Conservation (phyloP, 1,139 yeast genomes). For the Scheffersomyces titani region DNA sequence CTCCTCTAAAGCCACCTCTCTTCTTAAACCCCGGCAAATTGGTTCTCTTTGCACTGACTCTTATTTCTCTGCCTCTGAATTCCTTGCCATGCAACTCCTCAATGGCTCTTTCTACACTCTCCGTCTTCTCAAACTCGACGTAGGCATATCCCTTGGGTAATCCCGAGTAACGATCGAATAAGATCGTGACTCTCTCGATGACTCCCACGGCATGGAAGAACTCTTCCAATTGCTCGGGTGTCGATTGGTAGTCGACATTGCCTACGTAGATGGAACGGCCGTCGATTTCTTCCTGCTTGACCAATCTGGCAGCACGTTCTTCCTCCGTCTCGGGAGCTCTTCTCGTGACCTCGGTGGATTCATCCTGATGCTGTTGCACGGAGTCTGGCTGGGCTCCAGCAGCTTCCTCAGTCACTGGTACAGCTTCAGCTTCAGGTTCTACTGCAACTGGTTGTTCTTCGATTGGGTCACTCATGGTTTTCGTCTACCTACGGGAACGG, state of each 20-base stretch:
- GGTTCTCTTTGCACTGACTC: constrained; percentile 41
- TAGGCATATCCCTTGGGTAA: constrained; percentile 50
- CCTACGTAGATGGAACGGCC: constrained; percentile 44
- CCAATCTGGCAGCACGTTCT: constrained; percentile 29
- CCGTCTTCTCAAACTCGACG: constrained; percentile 35
- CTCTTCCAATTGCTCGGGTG: constrained; percentile 44
- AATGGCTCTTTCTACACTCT: constrained; percentile 35
- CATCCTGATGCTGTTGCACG: not conserved
- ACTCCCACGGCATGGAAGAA: constrained; percentile 36
- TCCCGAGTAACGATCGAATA: constrained; percentile 39
- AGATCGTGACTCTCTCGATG: constrained; percentile 41
- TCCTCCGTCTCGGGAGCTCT: constrained; percentile 24
- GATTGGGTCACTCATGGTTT: constrained; percentile 3
- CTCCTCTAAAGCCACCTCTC: constrained; percentile 21
- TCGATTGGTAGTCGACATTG: constrained; percentile 42
- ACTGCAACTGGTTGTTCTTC: constrained; percentile 1
- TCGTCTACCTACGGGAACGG: not conserved
- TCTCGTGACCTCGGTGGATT: not conserved
- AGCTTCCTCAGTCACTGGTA: not conserved
- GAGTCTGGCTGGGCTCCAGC: not conserved
- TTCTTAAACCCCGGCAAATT: constrained; percentile 36
- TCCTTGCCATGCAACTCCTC: constrained; percentile 34
- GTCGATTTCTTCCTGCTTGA: constrained; percentile 36
- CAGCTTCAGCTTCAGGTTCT: constrained; percentile 1
- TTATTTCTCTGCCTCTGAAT: constrained; percentile 39